A percentile compares a stretch with the other conserved stretches of the same genome.
These are phyloP conservation scores for Saccharomycopsis vini DNA, from an alignment of 805 yeast species.

Conservation along the genomic window DNA sequence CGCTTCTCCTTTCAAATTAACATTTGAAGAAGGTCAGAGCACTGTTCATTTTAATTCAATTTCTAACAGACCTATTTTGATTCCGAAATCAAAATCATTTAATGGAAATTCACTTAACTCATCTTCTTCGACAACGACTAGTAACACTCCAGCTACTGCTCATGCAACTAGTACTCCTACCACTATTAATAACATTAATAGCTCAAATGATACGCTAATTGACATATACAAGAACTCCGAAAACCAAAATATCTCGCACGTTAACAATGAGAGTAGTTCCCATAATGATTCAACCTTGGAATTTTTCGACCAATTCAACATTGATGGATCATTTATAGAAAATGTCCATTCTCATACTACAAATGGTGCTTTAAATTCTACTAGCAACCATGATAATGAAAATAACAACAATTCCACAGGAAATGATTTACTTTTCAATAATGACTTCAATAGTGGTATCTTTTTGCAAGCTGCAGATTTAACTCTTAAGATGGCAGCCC, in stretches of 20 bases:
- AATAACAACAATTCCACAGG: not conserved
- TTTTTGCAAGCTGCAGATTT: constrained; percentile 19
- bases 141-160: not conserved
- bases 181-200: not conserved
- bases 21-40: constrained; percentile 2
- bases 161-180: not conserved
- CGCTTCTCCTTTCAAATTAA: constrained; percentile 5
- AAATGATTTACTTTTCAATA: not conserved
- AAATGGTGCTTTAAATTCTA: not conserved
- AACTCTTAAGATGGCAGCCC: constrained; percentile 18
- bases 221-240: not conserved
- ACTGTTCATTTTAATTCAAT: not conserved
- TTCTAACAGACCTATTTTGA: not conserved
- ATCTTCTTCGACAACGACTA: not conserved
- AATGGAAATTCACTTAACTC: not conserved
- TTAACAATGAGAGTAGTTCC: no score
- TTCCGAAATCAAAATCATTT: constrained; percentile 5
- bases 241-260: no score
- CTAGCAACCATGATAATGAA: not conserved
- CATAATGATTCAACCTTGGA: not conserved
- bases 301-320: constrained; percentile 5
- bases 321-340: not conserved
- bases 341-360: not conserved
- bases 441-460: constrained; percentile 10
- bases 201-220: constrained; percentile 2